phyloP scores from a whole-genome alignment of 2,329 filamentous ascomycete species.

The Pseudogymnoascus sp. region DNA sequence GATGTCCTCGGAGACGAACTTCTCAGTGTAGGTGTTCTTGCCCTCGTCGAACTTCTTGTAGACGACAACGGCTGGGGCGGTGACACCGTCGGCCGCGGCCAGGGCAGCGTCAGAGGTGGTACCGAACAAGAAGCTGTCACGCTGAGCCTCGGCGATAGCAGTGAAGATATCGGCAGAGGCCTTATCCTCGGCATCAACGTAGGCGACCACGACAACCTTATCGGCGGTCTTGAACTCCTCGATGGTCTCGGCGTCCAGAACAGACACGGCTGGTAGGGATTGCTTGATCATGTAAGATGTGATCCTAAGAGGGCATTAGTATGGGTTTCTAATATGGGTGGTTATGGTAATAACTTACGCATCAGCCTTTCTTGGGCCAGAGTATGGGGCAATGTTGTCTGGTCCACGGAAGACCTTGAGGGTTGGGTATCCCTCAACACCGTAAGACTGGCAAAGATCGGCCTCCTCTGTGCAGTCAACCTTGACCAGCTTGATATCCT shows the following conservation, averaged over 20 bases:
- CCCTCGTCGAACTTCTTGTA: conserved; percentile 99
- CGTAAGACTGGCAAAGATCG: conserved; percentile 81
- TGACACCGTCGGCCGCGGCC: conserved; percentile 84
- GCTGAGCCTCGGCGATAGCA: conserved; percentile 59
- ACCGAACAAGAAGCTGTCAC: conserved; percentile 90
- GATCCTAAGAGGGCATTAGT: conserved; percentile 38
- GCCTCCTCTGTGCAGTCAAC: conserved; percentile 92
- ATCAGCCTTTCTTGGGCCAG: conserved; percentile 80
- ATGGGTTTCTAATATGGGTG: conserved; percentile 1
- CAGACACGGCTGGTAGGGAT: conserved; percentile 83
- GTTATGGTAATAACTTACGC: conserved; percentile 41
- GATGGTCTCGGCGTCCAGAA: conserved; percentile 70
- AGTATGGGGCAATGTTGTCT: conserved; percentile 75
- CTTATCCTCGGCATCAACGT: conserved; percentile 74
- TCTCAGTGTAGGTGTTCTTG: conserved; percentile 74
- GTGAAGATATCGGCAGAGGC: conserved; percentile 78
- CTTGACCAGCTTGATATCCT: conserved; percentile 78
- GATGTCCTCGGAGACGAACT: conserved; percentile 75
- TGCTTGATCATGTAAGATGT: conserved; percentile 96
- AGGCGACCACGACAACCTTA: conserved; percentile 90
- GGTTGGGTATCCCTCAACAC: conserved; percentile 96
- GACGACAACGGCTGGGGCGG: conserved; percentile 77
- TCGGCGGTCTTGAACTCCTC: conserved; percentile 97
- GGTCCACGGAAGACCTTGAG: conserved; percentile 96
- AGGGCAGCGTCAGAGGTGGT: conserved; percentile 74